phyloP scores from a whole-genome alignment of 192 early-diverging fungal genomes.

The Coemansia reversa region DNA sequence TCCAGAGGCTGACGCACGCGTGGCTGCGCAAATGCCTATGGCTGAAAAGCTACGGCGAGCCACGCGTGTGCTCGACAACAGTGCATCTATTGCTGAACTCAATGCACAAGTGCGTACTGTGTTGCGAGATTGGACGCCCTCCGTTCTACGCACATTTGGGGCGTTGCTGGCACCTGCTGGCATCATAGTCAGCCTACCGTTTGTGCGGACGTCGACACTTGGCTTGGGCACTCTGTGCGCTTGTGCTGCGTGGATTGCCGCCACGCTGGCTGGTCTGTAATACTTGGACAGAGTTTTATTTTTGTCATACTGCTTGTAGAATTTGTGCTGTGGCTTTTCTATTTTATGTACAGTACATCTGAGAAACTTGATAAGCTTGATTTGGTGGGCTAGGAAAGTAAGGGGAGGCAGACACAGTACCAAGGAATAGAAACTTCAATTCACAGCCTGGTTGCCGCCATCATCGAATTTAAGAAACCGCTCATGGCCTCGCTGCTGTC shows the following conservation, averaged over 20 bases:
- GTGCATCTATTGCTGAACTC: constrained; percentile 58
- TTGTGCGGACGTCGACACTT: constrained; percentile 12
- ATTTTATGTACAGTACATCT: no score
- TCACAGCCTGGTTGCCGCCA: no score
- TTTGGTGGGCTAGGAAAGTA: no score
- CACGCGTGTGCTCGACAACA: constrained; percentile 84
- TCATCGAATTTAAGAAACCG: no score
- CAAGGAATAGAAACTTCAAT: no score
- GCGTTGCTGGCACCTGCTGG: constrained; percentile 40
- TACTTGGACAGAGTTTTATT: not conserved
- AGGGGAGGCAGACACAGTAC: no score
- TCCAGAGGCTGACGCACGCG: constrained; percentile 66
- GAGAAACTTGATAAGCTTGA: no score
- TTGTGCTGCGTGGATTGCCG: constrained; percentile 25
- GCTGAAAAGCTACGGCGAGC: constrained; percentile 75
- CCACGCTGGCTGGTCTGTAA: constrained; percentile 7
- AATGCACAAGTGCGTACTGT: constrained; percentile 18
- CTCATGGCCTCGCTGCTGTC: not conserved
- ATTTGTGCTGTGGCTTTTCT: no score
- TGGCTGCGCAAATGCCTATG: constrained; percentile 82
- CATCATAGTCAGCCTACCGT: constrained; percentile 19
- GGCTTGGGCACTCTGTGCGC: constrained; percentile 32
- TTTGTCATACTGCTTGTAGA: not conserved
- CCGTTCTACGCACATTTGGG: constrained; percentile 16
- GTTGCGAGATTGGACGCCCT: constrained; percentile 32